Conservation (phyloP, 208 protist species). For the Pavlovales sp. region DNA sequence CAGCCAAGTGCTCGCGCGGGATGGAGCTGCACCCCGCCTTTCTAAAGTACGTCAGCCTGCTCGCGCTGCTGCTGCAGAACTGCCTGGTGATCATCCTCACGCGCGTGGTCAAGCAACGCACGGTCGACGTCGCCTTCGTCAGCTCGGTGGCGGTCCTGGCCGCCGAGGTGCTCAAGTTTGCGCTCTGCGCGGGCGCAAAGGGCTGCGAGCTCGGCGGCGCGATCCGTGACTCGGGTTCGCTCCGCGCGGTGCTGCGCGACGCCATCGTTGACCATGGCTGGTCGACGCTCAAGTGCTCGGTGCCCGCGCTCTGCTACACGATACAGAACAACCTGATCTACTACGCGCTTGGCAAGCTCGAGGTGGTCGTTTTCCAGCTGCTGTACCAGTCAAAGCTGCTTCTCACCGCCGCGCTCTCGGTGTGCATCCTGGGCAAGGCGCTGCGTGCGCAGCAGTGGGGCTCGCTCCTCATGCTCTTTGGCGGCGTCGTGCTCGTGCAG, state of each 20-base stretch:
- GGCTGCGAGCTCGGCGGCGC: neutral
- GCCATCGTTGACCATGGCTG: neutral
- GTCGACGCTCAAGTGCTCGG: neutral
- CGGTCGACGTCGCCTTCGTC: neutral
- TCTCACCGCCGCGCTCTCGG: neutral
- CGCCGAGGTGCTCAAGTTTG: conserved; percentile 20
- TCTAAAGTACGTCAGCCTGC: neutral
- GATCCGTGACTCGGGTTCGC: neutral
- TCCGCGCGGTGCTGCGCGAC: neutral
- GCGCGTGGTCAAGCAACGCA: conserved; percentile 5
- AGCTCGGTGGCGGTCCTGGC: conserved; percentile 15
- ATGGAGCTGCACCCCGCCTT: no score
- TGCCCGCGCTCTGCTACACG: conserved; percentile 9
- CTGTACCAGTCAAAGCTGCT: conserved; percentile 17
- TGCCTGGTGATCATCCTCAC: conserved; percentile 25
- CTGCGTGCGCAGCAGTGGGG: neutral
- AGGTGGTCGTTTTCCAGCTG: conserved; percentile 6
- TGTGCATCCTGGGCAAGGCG: neutral
- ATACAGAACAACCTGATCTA: conserved; percentile 8
- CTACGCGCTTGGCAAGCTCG: conserved; percentile 1
- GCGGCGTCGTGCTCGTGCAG: neutral
- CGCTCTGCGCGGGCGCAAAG: neutral
- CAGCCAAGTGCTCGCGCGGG: no score
- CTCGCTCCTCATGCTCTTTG: neutral
- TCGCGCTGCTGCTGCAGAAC: conserved; percentile 17